phyloP scores from a whole-genome alignment of 73 alveolate genomes.

The Paraurostyla sp. region DNA sequence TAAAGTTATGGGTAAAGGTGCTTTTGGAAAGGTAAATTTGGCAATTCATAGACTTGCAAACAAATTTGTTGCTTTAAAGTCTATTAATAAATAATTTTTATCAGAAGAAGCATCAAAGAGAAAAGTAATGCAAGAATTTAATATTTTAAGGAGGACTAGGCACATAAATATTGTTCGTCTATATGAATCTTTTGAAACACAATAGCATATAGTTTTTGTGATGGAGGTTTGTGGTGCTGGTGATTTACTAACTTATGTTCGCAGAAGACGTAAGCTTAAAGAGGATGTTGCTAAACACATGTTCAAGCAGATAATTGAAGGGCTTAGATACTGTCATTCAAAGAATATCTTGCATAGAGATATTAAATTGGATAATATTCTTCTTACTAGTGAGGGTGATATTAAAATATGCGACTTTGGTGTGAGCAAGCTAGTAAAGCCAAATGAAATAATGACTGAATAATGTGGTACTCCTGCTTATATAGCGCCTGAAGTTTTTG shows the following conservation, averaged over 20 bases:
- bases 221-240: conserved; percentile 66
- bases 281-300: conserved; percentile 64
- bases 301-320: conserved; percentile 58
- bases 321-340: conserved; percentile 41
- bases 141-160: conserved; percentile 52
- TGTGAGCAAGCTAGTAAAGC: conserved; percentile 84
- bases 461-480: conserved; percentile 94
- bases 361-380: conserved; percentile 91
- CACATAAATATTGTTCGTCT: conserved; percentile 40
- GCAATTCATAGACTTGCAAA: conserved; percentile 60
- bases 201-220: conserved; percentile 52
- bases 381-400: conserved; percentile 79
- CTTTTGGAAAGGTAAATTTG: conserved; percentile 70
- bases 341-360: conserved; percentile 83
- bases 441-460: conserved; percentile 80
- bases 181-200: conserved; percentile 64
- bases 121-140: conserved; percentile 60
- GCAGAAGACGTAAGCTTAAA: conserved; percentile 61
- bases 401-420: conserved; percentile 95
- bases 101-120: conserved; percentile 56
- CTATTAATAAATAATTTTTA: conserved; percentile 58
- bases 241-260: conserved; percentile 59
- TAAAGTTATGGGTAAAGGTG: conserved; percentile 70
- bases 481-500: conserved; percentile 93
- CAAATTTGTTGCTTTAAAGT: conserved; percentile 71